phyloP scores from a whole-genome alignment of 306 rosid genomes.

The Pueraria montana region DNA sequence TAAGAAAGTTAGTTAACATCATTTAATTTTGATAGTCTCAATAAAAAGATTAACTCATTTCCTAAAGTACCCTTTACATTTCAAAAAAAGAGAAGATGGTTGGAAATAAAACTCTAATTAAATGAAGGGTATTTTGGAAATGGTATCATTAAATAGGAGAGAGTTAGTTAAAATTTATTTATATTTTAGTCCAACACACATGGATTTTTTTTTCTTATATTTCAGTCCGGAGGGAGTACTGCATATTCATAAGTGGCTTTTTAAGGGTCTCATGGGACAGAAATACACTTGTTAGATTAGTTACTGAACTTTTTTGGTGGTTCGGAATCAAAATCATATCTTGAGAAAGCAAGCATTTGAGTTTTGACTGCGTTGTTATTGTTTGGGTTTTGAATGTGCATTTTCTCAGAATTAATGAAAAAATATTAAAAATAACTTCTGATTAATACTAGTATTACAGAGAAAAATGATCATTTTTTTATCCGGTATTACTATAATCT shows the following conservation, averaged over 20 bases:
- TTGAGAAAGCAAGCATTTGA: constrained; percentile 29
- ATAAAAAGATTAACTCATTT: no score
- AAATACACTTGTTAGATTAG: constrained; percentile 21
- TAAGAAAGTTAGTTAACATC: no score
- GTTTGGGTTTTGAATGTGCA: background rate
- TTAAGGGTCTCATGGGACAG: constrained; percentile 48
- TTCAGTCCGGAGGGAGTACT: no score
- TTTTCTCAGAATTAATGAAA: background rate
- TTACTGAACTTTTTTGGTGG: constrained; percentile 13
- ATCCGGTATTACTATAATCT: background rate
- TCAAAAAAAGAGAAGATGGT: no score
- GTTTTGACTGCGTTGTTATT: background rate
- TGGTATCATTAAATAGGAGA: no score
- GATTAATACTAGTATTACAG: background rate
- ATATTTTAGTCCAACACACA: no score
- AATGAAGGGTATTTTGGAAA: no score
- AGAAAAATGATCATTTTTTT: background rate
- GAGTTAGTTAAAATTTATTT: no score
- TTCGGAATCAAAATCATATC: constrained; percentile 10
- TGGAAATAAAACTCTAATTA: no score
- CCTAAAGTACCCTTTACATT: no score
- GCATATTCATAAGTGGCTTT: constrained; percentile 39
- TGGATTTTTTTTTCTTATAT: no score
- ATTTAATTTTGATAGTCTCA: no score
- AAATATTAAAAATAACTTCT: background rate